Evolutionary conservation across 306 rosid species (phyloP), one percentile per base, ranked within the genome.

Genomic region (Cucurbita pepo): DNA sequence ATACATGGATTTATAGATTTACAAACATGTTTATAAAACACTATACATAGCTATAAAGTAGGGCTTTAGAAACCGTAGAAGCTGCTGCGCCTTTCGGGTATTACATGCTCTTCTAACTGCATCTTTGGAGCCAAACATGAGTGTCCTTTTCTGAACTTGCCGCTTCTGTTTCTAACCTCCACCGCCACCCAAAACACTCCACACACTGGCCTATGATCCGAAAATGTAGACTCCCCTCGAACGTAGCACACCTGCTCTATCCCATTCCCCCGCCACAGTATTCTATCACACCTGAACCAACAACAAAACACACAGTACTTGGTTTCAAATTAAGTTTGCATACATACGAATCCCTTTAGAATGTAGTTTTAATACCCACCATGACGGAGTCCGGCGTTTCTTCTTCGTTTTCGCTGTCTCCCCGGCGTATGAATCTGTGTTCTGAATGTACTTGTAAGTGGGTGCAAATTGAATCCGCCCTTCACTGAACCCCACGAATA

Each of bases 371-470:
- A 30, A 30, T 30, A 2, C 3, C 34, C 34, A 50, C 96, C 97
- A 91, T 57, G 97, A 91, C 0, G 97, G 97, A 5, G 97, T 91
- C 74, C 97, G 79, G 4, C 96, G 94, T 83, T 91, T 91, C 84
- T 81, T 89, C 86, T 87, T 91, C 62, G 97, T 87, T 77, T 91
- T 86, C 57, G 79, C 76, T 0, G 94, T 89, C 75, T 91, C 97
- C 12, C 97, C 97, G 5, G 94, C 89, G 55, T 91, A 91, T 65
- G 91, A 85, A 61, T 91, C 96, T 19, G 97, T 89, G 77, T 91
- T 89, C 0, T 87, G 96, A 36, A 90, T 80, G 61, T 91, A 91
- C 82, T 91, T 91, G 77, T 91, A 89, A 71, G 97, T 91, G 0
- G 97, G 97, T 19, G 96, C 94, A 77, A 91, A 91, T 2, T 78